These are phyloP conservation scores for Lepidium aucheri DNA, from an alignment of 345 rosid species.

Conservation along the genomic window DNA sequence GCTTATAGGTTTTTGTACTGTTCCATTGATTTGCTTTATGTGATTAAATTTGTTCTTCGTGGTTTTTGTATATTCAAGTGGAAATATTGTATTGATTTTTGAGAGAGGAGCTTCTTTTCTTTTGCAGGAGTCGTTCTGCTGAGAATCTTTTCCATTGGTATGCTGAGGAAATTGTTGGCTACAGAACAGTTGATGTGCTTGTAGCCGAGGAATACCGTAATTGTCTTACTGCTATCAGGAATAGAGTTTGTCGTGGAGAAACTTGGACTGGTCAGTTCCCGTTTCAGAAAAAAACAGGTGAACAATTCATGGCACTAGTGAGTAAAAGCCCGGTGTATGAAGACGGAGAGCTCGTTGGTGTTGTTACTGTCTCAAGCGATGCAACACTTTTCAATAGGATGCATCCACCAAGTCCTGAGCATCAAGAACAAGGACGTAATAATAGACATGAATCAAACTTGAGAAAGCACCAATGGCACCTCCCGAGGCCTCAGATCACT, in stretches of 20 bases:
- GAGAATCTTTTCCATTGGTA: conserved; percentile 79
- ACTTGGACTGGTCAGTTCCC: conserved; percentile 93
- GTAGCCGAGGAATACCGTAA: conserved; percentile 46
- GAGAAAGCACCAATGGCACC: conserved; percentile 54
- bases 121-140: conserved; percentile 72
- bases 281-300: conserved; percentile 59
- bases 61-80: background rate
- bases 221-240: conserved; percentile 35
- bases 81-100: background rate
- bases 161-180: conserved; percentile 57
- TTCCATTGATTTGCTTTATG: background rate
- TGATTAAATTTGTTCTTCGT: too few relatives aligned
- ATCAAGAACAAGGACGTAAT: conserved; percentile 25
- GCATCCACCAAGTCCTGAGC: conserved; percentile 29
- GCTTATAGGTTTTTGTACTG: background rate
- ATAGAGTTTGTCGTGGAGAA: conserved; percentile 39
- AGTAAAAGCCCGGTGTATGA: conserved; percentile 63
- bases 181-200: conserved; percentile 42
- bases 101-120: background rate
- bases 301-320: conserved; percentile 57
- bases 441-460: conserved; percentile 31
- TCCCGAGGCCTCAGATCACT: conserved; percentile 44
- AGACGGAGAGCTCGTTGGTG: conserved; percentile 55
- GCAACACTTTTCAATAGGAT: conserved; percentile 41
- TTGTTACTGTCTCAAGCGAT: conserved; percentile 71